phyloP scores from a whole-genome alignment of 257 asterid species.

The Solanum clarkiae region DNA sequence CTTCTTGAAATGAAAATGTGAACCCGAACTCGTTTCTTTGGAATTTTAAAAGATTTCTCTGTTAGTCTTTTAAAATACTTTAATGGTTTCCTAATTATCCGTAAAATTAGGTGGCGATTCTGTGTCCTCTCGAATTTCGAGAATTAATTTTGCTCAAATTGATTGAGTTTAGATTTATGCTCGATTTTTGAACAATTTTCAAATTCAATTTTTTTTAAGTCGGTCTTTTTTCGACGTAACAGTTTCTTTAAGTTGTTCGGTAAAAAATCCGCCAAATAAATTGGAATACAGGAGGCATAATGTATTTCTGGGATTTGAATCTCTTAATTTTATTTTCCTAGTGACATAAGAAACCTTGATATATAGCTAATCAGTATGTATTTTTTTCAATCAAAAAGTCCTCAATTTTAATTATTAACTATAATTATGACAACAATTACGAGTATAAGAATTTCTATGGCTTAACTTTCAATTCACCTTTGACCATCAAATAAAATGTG shows the following conservation, averaged over 20 bases:
- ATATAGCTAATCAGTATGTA: background rate
- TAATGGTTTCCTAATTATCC: too few species aligned
- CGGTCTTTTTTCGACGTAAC: too few species aligned
- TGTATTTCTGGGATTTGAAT: background rate
- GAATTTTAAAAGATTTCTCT: too few species aligned
- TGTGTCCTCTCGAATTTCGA: too few species aligned
- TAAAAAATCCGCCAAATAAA: background rate
- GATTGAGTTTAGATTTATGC: too few species aligned
- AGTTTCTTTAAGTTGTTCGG: background rate
- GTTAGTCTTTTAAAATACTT: too few species aligned
- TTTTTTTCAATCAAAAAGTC: background rate
- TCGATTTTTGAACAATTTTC: too few species aligned
- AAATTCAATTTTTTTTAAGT: too few species aligned
- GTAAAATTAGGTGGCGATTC: too few species aligned
- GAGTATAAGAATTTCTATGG: background rate
- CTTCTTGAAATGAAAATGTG: too few species aligned
- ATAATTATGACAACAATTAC: background rate
- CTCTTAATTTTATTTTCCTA: background rate
- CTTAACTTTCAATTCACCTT: background rate
- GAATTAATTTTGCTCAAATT: too few species aligned
- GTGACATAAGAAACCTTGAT: background rate
- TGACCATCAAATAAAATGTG: background rate
- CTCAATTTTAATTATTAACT: background rate
- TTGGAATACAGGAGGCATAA: background rate
- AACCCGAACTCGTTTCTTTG: too few species aligned